A percentile compares a stretch with the other conserved stretches of the same genome.
Evolutionary conservation across 1,139 yeast species (phyloP).

Genomic region (Blastobotrys petasosporus): DNA sequence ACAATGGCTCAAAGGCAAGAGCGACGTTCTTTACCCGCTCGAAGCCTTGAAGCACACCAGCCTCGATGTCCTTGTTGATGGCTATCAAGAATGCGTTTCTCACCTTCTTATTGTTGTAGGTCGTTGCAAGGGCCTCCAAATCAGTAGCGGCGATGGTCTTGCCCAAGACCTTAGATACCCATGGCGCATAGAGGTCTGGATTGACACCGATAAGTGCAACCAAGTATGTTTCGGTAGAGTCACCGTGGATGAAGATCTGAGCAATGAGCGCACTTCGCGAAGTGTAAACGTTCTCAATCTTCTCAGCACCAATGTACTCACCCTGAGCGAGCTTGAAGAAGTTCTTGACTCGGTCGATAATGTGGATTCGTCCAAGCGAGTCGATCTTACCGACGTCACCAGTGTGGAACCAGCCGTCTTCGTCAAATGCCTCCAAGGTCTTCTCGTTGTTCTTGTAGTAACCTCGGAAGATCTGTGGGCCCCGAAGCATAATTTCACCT

Average conservation of each 20-base stretch:
- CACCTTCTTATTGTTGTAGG: slow-evolving; percentile 29
- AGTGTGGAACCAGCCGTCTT: slow-evolving; percentile 70
- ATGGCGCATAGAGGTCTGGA: slow-evolving; percentile 33
- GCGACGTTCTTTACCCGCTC: slow-evolving; percentile 60
- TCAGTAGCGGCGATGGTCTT: slow-evolving; percentile 25
- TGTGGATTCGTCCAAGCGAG: slow-evolving; percentile 48
- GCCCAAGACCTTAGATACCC: slow-evolving; percentile 25
- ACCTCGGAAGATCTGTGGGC: slow-evolving; percentile 56
- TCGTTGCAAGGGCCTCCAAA: slow-evolving; percentile 27
- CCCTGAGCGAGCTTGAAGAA: slow-evolving; percentile 80
- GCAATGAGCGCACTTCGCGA: slow-evolving; percentile 47
- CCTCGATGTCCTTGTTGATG: slow-evolving; percentile 30
- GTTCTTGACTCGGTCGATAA: slow-evolving; percentile 73
- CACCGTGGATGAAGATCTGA: slow-evolving; percentile 67
- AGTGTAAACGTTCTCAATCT: slow-evolving; percentile 60
- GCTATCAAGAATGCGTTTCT: slow-evolving; percentile 30
- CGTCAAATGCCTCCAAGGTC: slow-evolving; percentile 48
- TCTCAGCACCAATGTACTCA: slow-evolving; percentile 75
- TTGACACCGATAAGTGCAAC: slow-evolving; percentile 65
- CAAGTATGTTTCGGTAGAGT: slow-evolving; percentile 51
- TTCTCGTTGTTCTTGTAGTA: slow-evolving; percentile 56
- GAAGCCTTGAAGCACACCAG: slow-evolving; percentile 41
- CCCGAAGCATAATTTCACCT: slow-evolving; percentile 61
- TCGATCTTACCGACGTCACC: slow-evolving; percentile 67
- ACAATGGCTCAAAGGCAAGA: slow-evolving; percentile 62